Evolutionary conservation across 2,329 filamentous ascomycete species (phyloP).

Genomic region (Onygenales sp.): DNA sequence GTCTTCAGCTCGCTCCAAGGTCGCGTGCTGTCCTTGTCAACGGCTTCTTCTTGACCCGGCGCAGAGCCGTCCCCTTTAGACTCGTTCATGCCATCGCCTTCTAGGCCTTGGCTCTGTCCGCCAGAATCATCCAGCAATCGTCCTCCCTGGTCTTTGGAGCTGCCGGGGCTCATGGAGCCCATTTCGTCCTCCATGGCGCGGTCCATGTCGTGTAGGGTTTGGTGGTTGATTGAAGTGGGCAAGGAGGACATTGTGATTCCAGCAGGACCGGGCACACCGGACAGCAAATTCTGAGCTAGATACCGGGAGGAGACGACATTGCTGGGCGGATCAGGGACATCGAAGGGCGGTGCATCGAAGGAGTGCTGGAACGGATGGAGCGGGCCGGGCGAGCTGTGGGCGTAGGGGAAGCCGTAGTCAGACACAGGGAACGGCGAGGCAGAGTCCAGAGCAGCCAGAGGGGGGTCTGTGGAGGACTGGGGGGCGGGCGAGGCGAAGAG

Average conservation of each 20-base stretch:
- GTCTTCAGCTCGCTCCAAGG: constrained; percentile 79
- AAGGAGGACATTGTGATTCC: neutral
- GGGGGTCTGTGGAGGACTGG: neutral
- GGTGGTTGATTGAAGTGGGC: neutral
- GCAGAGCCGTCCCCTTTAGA: neutral
- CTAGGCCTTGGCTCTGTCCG: neutral
- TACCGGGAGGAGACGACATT: neutral
- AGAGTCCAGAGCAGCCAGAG: neutral
- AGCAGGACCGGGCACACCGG: neutral
- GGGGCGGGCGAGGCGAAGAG: neutral
- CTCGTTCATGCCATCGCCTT: neutral
- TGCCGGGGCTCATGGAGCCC: neutral
- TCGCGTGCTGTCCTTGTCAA: constrained; percentile 50
- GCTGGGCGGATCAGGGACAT: neutral
- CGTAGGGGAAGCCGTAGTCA: neutral
- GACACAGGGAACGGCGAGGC: neutral
- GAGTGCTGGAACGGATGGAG: neutral
- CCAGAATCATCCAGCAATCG: neutral
- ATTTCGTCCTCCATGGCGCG: neutral
- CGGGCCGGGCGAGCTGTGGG: neutral
- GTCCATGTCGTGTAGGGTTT: neutral
- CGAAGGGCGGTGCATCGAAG: neutral
- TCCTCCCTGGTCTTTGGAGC: neutral
- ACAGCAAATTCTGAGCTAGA: neutral
- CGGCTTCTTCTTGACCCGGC: constrained; percentile 14